Conservation (phyloP, 108 stramenopile species). For the Skeletonema tropicum region DNA sequence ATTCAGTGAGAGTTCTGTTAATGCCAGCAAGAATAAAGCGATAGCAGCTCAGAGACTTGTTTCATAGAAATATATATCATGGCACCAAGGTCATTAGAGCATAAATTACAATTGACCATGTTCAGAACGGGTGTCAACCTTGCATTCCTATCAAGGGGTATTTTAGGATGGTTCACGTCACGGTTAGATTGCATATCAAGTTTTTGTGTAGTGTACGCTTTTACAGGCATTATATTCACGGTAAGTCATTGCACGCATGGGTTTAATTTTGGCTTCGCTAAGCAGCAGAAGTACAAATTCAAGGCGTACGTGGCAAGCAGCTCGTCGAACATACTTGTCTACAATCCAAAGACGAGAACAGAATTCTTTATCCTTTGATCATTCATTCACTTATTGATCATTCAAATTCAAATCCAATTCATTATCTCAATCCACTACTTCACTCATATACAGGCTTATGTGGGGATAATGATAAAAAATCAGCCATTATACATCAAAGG, state of each 20-base stretch:
- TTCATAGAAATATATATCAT: neutral
- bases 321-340: neutral
- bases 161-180: slow-evolving; percentile 22
- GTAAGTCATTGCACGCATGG: slow-evolving; percentile 16
- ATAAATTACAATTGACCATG: slow-evolving; percentile 38
- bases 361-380: neutral
- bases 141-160: slow-evolving; percentile 27
- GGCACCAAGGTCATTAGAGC: slow-evolving; percentile 38
- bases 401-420: slow-evolving; percentile 6
- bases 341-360: neutral
- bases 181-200: slow-evolving; percentile 34
- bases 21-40: too few relatives aligned
- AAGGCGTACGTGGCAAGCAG: neutral
- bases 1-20: too few relatives aligned
- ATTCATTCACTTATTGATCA: neutral
- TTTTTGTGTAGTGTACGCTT: slow-evolving; percentile 46
- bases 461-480: slow-evolving; percentile 68
- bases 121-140: slow-evolving; percentile 33
- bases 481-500: slow-evolving; percentile 85
- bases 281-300: too few relatives aligned
- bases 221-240: slow-evolving; percentile 49
- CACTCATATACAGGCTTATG: slow-evolving; percentile 19
- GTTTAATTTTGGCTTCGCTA: neutral
- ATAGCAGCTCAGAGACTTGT: too few relatives aligned
- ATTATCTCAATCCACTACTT: slow-evolving; percentile 1